phyloP scores from a whole-genome alignment of 2,329 filamentous ascomycete genomes.

The Sclerotinia borealis region DNA sequence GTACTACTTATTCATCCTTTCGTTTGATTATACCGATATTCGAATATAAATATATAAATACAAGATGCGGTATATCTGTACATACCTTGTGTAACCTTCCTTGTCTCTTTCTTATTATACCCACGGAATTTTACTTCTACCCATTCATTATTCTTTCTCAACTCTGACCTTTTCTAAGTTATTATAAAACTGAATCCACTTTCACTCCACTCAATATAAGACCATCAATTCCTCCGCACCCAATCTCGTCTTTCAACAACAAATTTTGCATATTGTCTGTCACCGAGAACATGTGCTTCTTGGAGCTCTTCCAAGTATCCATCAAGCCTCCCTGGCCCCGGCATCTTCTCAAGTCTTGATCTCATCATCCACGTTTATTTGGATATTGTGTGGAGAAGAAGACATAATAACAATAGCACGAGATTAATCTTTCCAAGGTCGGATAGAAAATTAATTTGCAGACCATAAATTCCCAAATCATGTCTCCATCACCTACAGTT shows the following conservation, averaged over 20 bases:
- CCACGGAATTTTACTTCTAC: too few relatives aligned
- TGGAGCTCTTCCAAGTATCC: slow-evolving; percentile 15
- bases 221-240: slow-evolving; percentile 9
- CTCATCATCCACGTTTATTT: not conserved
- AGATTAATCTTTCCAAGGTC: not conserved
- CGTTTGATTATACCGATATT: not conserved
- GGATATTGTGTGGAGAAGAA: not conserved
- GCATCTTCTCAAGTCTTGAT: slow-evolving; percentile 17
- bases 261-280: slow-evolving; percentile 18
- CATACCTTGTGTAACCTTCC: not conserved
- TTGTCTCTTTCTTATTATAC: not conserved
- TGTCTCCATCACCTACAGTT: not conserved
- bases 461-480: not conserved
- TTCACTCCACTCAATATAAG: slow-evolving; percentile 13
- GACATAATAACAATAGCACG: not conserved
- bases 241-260: slow-evolving; percentile 13
- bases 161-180: not conserved
- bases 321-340: slow-evolving; percentile 23
- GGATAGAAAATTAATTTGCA: not conserved
- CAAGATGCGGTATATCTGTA: too few relatives aligned
- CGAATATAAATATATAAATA: too few relatives aligned
- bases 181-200: slow-evolving; percentile 6
- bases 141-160: not conserved
- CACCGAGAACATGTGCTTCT: slow-evolving; percentile 29
- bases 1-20: not conserved